These are phyloP conservation scores for Neofusicoccum cordaticola DNA, from an alignment of 2,329 filamentous ascomycete genomes.

Conservation along the genomic window DNA sequence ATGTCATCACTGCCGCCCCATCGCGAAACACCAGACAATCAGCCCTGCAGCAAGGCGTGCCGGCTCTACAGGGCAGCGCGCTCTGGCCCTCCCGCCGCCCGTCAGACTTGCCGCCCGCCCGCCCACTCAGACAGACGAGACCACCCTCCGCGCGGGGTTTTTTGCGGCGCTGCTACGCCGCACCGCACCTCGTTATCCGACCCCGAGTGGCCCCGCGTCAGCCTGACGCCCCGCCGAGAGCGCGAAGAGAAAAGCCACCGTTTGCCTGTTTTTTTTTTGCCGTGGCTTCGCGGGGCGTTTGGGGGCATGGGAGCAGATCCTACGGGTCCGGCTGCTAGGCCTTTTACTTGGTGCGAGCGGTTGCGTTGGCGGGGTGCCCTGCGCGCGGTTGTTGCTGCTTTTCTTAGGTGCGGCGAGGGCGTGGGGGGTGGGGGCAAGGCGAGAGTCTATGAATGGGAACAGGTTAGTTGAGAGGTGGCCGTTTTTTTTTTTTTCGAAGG, in stretches of 20 bases:
- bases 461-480: too few relatives aligned
- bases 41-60: background rate
- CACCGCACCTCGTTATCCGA: background rate
- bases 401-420: background rate
- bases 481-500: too few relatives aligned
- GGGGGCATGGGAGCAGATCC: background rate
- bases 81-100: background rate
- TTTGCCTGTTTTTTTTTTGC: too few relatives aligned
- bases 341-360: too few relatives aligned
- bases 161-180: background rate
- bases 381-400: background rate
- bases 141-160: background rate
- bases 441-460: too few relatives aligned
- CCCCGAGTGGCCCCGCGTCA: too few relatives aligned
- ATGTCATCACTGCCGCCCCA: too few relatives aligned
- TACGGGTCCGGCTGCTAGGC: background rate
- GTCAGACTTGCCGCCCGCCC: background rate
- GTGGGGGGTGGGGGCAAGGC: too few relatives aligned
- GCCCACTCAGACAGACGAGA: background rate
- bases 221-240: too few relatives aligned
- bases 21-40: background rate
- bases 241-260: too few relatives aligned
- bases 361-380: too few relatives aligned
- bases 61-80: background rate
- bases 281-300: too few relatives aligned